Evolutionary conservation across 257 asterid genomes (phyloP), one percentile per base, ranked within the genome.

Genomic region (Salvia hispanica): DNA sequence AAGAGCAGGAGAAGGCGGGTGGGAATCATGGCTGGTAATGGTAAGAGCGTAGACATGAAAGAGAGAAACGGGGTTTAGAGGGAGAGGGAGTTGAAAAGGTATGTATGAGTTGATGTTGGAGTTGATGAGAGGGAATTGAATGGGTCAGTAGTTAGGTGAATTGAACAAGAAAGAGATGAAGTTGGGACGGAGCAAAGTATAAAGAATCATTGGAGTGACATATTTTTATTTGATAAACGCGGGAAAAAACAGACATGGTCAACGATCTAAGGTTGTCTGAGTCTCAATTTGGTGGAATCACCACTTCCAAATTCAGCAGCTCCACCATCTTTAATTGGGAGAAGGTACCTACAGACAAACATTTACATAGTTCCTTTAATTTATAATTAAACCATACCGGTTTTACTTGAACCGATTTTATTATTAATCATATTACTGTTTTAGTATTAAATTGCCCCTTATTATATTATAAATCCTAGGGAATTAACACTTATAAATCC

Each of bases 181-280:
- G 85, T 81, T 46, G 76, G 51, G 69, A 68, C 63, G 51, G 83
- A 81, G 83, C 69, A 84, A 84, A 72, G 86, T 66, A 79, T 77
- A 76, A 71, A 62, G 67, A 68, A 74, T 62, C 73, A 56, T 40
- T 3, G 21, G 5, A 25, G 43, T 9, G 2, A 25, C 31, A 25
- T 40, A 2, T 53, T 12, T 18, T 45, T 77, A 15, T 18, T 45
- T 77, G 58, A 67, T 66, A 61, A 53, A 61, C 81, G 81, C 81
- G 81, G 81, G 81, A 72, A 66, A 14, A 3, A 15, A 37, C 14
- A 12, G 72, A 76, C 66, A 6, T 14, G 28, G 77, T 76, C 81
- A 65, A 44, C 66, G 13, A 43, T 28, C 55, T n/a, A 28, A 25
- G 25, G 56, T 44, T 58, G 67, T 28, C 43, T 25, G 43, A 40